Evolutionary conservation across 208 protist species (phyloP), one percentile per base, ranked within the genome.

Genomic region (Acanthamoeba healyi): DNA sequence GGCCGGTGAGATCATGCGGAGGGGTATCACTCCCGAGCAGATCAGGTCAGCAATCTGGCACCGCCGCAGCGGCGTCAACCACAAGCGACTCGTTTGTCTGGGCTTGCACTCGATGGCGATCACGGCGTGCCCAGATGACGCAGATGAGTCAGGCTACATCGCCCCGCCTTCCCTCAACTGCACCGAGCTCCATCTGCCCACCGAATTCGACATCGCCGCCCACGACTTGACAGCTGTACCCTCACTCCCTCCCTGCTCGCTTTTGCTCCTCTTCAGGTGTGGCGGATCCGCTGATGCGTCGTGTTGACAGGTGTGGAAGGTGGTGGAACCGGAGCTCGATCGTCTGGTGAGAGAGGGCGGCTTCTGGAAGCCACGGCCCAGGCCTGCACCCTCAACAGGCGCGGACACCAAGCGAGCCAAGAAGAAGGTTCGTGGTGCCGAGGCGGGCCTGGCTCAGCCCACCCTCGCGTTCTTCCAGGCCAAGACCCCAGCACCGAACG

Each of bases 21-120:
- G 40, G 17, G 70, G 36, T 24, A 49, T 79, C 70, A 46, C 70
- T 17, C 70, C 70, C 19, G 70, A 5, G 3, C 70, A 79, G 40
- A 79, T 79, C 70, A 44, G 22, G 40, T 26, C 2, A 6, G 70
- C 70, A 17, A 79, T 79, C 40, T 79, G 70, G 70, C 40, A 79
- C 40, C 70, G 46, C 40, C 70, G 70, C 70, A 79, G 70, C 40
- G 70, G 70, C 22, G 70, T 79, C 70, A 79, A 79, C 70, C 40
- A 46, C 70, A 79, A 79, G 40, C 70, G 70, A 24, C 70, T 29
- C 32, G 70, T 79, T 1, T 79, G 70, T 36, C 36, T 79, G 17
- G 70, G 70, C 40, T 7, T 70, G 19, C 61, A 70, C n/a, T n/a
- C n/a, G n/a, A n/a, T n/a, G n/a, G n/a, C n/a, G n/a, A n/a, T n/a